phyloP scores from a whole-genome alignment of 2,329 filamentous ascomycete species.

The Magnaporthiopsis incrustans region DNA sequence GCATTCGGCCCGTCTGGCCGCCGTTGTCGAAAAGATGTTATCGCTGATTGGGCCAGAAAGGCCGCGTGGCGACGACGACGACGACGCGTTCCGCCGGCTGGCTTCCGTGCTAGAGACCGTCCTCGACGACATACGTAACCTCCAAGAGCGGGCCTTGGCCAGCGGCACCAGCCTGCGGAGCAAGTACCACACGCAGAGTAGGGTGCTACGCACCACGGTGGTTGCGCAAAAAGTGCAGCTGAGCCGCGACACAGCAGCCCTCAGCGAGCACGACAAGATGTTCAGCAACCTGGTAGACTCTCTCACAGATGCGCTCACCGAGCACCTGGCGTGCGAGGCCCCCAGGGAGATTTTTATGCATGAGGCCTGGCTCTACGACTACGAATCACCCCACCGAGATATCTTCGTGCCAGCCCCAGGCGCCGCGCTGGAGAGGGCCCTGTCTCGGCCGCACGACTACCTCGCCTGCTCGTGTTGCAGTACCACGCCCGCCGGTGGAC shows the following conservation, averaged over 20 bases:
- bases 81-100: slow-evolving; percentile 11
- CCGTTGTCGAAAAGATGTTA: slow-evolving; percentile 18
- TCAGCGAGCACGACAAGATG: slow-evolving; percentile 62
- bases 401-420: slow-evolving; percentile 70
- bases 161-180: slow-evolving; percentile 53
- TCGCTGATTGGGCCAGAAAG: slow-evolving; percentile 25
- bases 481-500: slow-evolving; percentile 32
- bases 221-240: slow-evolving; percentile 76
- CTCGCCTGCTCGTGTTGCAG: slow-evolving; percentile 67
- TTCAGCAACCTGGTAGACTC: slow-evolving; percentile 60
- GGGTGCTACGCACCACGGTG: slow-evolving; percentile 66
- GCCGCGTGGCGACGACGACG: no score
- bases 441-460: slow-evolving; percentile 69
- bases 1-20: slow-evolving; percentile 35
- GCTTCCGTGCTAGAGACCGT: slow-evolving; percentile 30
- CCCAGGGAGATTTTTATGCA: slow-evolving; percentile 47
- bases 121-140: slow-evolving; percentile 34
- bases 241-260: slow-evolving; percentile 62
- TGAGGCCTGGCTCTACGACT: slow-evolving; percentile 71
- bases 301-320: slow-evolving; percentile 41
- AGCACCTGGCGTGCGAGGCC: slow-evolving; percentile 25
- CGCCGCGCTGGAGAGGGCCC: slow-evolving; percentile 60
- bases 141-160: slow-evolving; percentile 37
- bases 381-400: slow-evolving; percentile 59
- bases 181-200: slow-evolving; percentile 64